These are phyloP conservation scores for Dendrobium catenatum DNA, from an alignment of 106 monocot genomes.

Conservation along the genomic window DNA sequence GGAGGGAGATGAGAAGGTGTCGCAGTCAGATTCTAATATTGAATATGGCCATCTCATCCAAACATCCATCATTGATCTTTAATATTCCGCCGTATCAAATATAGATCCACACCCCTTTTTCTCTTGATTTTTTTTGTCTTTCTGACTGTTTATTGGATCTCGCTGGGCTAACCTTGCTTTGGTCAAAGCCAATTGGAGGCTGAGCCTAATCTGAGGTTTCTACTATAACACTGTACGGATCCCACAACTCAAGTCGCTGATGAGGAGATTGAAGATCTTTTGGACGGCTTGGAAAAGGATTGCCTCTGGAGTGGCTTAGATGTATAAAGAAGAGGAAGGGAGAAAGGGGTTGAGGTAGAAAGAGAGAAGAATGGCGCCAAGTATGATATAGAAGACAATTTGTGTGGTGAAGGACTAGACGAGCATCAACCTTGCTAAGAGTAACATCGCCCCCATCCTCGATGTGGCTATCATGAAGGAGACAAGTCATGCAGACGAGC, in stretches of 20 bases:
- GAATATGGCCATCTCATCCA: background rate
- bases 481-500: slow-evolving; percentile 57
- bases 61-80: background rate
- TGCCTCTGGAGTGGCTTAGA: background rate
- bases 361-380: slow-evolving; percentile 28
- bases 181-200: background rate
- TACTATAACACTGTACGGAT: background rate
- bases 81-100: background rate
- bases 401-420: slow-evolving; percentile 77
- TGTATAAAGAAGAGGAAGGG: background rate
- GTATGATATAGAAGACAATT: slow-evolving; percentile 57
- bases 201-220: background rate
- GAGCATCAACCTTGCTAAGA: slow-evolving; percentile 51
- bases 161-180: background rate
- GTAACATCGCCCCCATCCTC: slow-evolving; percentile 53
- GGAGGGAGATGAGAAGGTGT: background rate
- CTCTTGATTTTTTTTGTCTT: background rate
- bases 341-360: background rate
- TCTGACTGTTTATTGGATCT: background rate
- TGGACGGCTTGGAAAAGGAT: background rate
- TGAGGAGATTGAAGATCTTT: background rate
- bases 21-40: background rate
- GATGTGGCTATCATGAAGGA: slow-evolving; percentile 78
- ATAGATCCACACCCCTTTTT: background rate
- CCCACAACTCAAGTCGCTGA: background rate